Percentiles rank a stretch among this genome's conserved stretches.
These are phyloP conservation scores for Boletus edulis DNA, from an alignment of 768 basidiomycete genomes.

Conservation along the genomic window DNA sequence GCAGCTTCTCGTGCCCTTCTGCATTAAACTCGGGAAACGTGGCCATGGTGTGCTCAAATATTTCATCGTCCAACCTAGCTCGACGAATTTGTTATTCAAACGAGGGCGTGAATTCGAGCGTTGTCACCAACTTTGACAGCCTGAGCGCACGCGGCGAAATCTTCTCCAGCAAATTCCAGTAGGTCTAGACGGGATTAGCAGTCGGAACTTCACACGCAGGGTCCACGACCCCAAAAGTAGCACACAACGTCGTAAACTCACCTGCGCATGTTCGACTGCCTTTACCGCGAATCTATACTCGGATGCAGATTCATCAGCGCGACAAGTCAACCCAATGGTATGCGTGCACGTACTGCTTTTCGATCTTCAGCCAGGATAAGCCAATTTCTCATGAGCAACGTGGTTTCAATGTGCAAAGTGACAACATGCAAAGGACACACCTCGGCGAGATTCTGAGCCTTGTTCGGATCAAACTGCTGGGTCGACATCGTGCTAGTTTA, in stretches of 20 bases:
- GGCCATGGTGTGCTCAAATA: conserved; percentile 71
- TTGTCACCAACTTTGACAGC: conserved; percentile 68
- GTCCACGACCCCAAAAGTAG: background rate
- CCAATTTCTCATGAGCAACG: conserved; percentile 15
- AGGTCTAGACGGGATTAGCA: conserved; percentile 56
- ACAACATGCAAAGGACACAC: conserved; percentile 39
- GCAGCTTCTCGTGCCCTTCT: conserved; percentile 44
- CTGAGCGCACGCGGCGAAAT: conserved; percentile 72
- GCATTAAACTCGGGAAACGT: conserved; percentile 79
- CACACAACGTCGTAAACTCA: conserved; percentile 32
- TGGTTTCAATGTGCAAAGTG: conserved; percentile 16
- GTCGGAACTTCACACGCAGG: conserved; percentile 6
- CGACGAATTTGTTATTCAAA: conserved; percentile 16
- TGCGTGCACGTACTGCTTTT: conserved; percentile 76
- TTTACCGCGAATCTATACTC: conserved; percentile 53
- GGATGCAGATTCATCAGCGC: conserved; percentile 11
- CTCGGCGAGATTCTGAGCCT: conserved; percentile 90
- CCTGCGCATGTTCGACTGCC: conserved; percentile 96
- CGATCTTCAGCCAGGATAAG: conserved; percentile 57
- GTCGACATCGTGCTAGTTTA: conserved; percentile 41
- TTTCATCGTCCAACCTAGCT: conserved; percentile 83
- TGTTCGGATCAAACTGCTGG: conserved; percentile 77
- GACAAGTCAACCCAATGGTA: background rate
- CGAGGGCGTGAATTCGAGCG: background rate
- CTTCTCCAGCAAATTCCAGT: conserved; percentile 90